Percentiles rank a stretch among this genome's conserved stretches.
phyloP scores from a whole-genome alignment of 2,329 filamentous ascomycete species.

The Tolypocladium album region DNA sequence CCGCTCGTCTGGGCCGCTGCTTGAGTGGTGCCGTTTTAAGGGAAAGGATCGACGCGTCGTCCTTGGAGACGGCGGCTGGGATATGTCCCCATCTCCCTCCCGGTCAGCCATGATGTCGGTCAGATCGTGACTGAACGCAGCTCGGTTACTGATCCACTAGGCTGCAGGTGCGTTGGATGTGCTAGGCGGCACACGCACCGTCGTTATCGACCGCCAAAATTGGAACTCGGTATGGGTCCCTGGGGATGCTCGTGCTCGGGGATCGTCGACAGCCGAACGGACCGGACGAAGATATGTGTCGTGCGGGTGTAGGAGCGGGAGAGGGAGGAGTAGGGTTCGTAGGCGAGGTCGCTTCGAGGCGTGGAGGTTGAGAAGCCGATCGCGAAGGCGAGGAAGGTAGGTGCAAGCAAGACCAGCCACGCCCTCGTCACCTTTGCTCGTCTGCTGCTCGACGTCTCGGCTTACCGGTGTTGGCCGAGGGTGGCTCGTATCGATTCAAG shows the following conservation, averaged over 20 bases:
- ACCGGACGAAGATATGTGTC: neutral
- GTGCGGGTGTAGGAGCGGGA: neutral
- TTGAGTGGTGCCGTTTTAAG: constrained; percentile 15
- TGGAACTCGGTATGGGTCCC: neutral
- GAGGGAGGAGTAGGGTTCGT: neutral
- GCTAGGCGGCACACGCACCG: neutral
- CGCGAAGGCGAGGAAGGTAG: too few species aligned
- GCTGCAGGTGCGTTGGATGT: neutral
- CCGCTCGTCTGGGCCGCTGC: constrained; percentile 28
- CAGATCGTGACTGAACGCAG: neutral
- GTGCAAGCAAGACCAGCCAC: neutral
- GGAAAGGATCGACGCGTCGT: constrained; percentile 15
- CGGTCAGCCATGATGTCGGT: constrained; percentile 18
- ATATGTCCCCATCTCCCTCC: constrained; percentile 13
- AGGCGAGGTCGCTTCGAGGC: neutral
- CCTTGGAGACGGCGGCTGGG: constrained; percentile 23
- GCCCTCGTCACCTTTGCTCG: neutral
- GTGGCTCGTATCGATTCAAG: neutral
- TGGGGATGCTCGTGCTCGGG: neutral
- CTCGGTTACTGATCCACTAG: neutral
- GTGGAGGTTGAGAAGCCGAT: neutral
- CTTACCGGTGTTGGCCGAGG: neutral
- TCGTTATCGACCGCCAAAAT: neutral
- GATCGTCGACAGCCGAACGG: neutral
- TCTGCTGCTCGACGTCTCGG: neutral